Conservation (phyloP, 495 filamentous ascomycete species). For the Penicillium pulvis region DNA sequence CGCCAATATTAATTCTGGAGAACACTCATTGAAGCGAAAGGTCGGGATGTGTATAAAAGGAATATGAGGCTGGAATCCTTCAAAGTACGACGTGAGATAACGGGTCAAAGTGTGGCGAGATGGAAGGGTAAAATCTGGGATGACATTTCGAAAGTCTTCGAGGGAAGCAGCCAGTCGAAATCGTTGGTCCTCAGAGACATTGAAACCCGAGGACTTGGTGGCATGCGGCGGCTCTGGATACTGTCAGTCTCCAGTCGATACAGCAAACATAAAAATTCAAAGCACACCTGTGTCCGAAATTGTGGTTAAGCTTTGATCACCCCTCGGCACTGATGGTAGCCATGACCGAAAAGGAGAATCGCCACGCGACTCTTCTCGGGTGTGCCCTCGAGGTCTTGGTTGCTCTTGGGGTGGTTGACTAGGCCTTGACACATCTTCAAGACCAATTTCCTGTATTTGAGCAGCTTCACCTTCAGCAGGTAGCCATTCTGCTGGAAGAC, state of each 20-base stretch:
- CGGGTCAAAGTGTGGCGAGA: conserved; percentile 43
- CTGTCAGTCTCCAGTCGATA: not conserved
- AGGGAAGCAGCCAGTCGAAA: conserved; percentile 38
- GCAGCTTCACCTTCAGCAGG: conserved; percentile 31
- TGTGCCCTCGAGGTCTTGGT: conserved; percentile 20
- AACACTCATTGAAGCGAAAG: conserved; percentile 36
- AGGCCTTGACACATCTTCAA: conserved; percentile 28
- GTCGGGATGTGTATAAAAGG: conserved; percentile 41
- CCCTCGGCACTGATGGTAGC: conserved; percentile 41
- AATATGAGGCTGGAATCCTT: conserved; percentile 41
- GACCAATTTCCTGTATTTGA: conserved; percentile 29
- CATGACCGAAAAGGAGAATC: conserved; percentile 45
- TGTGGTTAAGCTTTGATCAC: conserved; percentile 39
- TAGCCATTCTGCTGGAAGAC: conserved; percentile 43
- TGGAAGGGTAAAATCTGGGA: conserved; percentile 40
- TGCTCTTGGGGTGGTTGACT: conserved; percentile 23
- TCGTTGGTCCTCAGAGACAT: conserved; percentile 41
- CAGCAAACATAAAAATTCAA: not conserved
- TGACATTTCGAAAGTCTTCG: conserved; percentile 41
- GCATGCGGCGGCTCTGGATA: conserved; percentile 34
- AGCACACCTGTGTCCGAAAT: conserved; percentile 39
- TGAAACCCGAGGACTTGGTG: conserved; percentile 29
- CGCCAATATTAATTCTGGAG: conserved; percentile 35
- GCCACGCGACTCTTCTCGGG: conserved; percentile 34
- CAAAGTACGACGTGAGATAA: conserved; percentile 42